These are phyloP conservation scores for Phialophora verrucosa DNA, from an alignment of 2,329 filamentous ascomycete species.

Conservation along the genomic window DNA sequence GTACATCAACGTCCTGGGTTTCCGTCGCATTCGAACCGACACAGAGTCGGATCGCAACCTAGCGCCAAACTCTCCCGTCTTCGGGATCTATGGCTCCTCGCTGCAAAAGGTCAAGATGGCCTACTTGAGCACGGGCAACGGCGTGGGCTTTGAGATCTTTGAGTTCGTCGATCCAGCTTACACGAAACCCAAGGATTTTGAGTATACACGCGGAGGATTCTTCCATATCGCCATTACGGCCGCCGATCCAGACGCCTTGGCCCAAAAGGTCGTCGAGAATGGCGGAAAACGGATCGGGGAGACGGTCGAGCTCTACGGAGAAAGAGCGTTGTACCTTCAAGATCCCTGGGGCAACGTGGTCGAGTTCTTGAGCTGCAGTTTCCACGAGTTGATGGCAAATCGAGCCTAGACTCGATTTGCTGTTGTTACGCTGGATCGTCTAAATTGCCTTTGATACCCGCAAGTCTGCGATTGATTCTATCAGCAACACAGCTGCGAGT, in stretches of 20 bases:
- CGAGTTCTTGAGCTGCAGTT: conserved; percentile 8
- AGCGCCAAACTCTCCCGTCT: not conserved
- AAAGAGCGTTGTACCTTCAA: conserved; percentile 13
- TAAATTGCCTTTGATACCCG: too few relatives aligned
- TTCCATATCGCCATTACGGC: conserved; percentile 25
- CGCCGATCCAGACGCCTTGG: not conserved
- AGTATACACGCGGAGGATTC: conserved; percentile 16
- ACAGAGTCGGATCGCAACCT: not conserved
- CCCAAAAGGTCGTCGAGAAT: not conserved
- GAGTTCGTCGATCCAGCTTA: conserved; percentile 22
- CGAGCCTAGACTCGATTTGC: too few relatives aligned
- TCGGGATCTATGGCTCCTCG: conserved; percentile 3
- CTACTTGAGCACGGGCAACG: conserved; percentile 12
- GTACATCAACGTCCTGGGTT: conserved; percentile 16
- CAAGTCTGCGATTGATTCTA: too few relatives aligned
- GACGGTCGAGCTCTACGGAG: conserved; percentile 13
- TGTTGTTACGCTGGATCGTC: too few relatives aligned
- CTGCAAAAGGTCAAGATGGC: conserved; percentile 19
- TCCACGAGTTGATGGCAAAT: too few relatives aligned
- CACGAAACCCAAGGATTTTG: conserved; percentile 6
- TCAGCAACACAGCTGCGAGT: too few relatives aligned
- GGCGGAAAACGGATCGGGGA: conserved; percentile 16
- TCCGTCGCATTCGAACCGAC: not conserved
- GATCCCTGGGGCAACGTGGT: conserved; percentile 27
- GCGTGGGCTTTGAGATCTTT: conserved; percentile 21